Evolutionary conservation across 495 filamentous ascomycete species (phyloP).

Genomic region (Daldinia grandis): DNA sequence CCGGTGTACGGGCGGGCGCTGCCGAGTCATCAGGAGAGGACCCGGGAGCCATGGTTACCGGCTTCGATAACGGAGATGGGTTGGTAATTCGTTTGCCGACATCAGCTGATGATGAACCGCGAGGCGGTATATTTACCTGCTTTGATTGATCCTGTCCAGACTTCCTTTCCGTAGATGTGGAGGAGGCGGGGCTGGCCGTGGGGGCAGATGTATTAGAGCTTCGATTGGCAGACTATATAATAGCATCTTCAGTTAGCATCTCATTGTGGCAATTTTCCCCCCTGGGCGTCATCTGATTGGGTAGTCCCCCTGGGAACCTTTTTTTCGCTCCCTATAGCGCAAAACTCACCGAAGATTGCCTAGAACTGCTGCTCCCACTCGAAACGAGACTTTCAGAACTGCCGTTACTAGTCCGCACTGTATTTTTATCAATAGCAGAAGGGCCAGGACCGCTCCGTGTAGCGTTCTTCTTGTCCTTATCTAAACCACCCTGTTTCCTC

Average conservation of each 20-base stretch:
- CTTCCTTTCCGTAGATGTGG: slow-evolving; percentile 50
- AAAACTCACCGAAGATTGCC: slow-evolving; percentile 58
- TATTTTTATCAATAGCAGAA: slow-evolving; percentile 37
- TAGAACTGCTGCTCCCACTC: slow-evolving; percentile 53
- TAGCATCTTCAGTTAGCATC: slow-evolving; percentile 48
- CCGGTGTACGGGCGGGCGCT: slow-evolving; percentile 44
- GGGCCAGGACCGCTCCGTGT: slow-evolving; percentile 30
- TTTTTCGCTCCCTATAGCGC: slow-evolving; percentile 1
- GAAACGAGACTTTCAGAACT: slow-evolving; percentile 58
- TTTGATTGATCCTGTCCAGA: slow-evolving; percentile 63
- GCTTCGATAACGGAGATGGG: slow-evolving; percentile 90
- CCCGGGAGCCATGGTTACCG: slow-evolving; percentile 67
- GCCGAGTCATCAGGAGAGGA: slow-evolving; percentile 47
- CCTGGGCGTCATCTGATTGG: slow-evolving; percentile 51
- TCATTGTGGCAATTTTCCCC: slow-evolving; percentile 23
- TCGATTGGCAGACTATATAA: slow-evolving; percentile 60
- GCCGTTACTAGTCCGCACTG: slow-evolving; percentile 46
- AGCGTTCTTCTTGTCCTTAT: slow-evolving; percentile 49
- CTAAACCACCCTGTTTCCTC: slow-evolving; percentile 44
- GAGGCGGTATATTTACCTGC: slow-evolving; percentile 69
- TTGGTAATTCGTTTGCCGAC: slow-evolving; percentile 72
- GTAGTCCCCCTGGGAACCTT: slow-evolving; percentile 35
- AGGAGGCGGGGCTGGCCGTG: slow-evolving; percentile 60
- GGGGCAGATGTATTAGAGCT: slow-evolving; percentile 53
- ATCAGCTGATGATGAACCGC: slow-evolving; percentile 77